Evolutionary conservation across 495 filamentous ascomycete species (phyloP).

Genomic region (Gamarada debralockiae): DNA sequence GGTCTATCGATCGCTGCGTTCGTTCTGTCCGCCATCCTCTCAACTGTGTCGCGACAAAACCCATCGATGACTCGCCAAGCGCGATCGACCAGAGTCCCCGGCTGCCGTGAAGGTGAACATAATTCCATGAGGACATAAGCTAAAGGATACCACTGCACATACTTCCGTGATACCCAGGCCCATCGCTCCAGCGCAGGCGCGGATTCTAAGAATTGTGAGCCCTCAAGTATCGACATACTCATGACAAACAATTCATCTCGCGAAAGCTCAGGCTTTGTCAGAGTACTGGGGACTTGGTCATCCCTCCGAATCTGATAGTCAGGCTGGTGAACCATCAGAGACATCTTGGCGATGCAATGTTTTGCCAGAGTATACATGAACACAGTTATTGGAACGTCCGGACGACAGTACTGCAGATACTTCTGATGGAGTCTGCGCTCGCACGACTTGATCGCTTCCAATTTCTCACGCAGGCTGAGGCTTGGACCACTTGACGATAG

Average conservation of each 20-base stretch:
- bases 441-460: not conserved
- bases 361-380: not conserved
- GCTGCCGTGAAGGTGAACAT: not conserved
- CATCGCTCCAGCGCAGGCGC: too few relatives aligned
- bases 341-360: not conserved
- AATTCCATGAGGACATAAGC: not conserved
- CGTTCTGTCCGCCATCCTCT: not conserved
- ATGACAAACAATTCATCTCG: not conserved
- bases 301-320: not conserved
- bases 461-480: not conserved
- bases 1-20: not conserved
- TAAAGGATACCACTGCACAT: not conserved
- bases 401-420: not conserved
- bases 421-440: too few relatives aligned
- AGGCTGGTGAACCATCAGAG: not conserved
- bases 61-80: not conserved
- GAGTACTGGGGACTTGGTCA: not conserved
- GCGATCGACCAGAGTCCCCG: not conserved
- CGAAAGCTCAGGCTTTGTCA: not conserved
- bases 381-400: not conserved
- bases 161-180: not conserved
- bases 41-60: not conserved
- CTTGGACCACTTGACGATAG: not conserved
- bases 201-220: not conserved
- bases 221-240: not conserved